phyloP scores from a whole-genome alignment of 202 grass and related monocot genomes.

The Eragrostis tef region DNA sequence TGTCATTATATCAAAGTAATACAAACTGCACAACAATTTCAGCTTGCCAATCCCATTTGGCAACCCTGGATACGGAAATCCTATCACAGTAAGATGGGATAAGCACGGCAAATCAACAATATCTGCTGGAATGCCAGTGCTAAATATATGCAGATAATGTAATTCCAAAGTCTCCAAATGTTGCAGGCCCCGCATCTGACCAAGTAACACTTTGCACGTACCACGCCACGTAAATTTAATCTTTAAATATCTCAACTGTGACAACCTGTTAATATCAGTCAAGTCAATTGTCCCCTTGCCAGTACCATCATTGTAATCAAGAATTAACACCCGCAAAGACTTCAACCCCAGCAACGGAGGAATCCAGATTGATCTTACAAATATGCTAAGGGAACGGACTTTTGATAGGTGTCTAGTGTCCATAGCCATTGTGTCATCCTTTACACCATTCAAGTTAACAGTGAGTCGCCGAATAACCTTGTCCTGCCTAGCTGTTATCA shows the following conservation, averaged over 20 bases:
- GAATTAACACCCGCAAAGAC: neutral
- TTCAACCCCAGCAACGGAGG: neutral
- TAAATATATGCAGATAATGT: too few species aligned
- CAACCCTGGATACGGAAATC: neutral
- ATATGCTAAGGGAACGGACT: conserved; percentile 19
- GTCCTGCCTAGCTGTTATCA: too few species aligned
- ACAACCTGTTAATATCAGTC: neutral
- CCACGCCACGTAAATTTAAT: too few species aligned
- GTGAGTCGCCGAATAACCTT: conserved; percentile 28
- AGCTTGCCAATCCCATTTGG: neutral
- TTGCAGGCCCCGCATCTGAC: neutral
- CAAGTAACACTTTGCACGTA: neutral
- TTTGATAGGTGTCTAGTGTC: neutral
- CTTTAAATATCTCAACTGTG: conserved; percentile 38
- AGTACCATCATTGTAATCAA: neutral
- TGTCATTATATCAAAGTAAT: rapidly evolving
- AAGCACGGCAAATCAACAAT: neutral
- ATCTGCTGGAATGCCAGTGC: neutral
- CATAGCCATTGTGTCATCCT: neutral
- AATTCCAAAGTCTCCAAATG: conserved; percentile 27
- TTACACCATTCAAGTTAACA: neutral
- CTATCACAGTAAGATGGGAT: neutral
- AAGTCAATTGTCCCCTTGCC: neutral
- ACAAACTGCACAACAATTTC: neutral
- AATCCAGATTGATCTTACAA: neutral